Base-by-base conservation (phyloP, 257 asterid genomes). In the Solanum phureja region DNA sequence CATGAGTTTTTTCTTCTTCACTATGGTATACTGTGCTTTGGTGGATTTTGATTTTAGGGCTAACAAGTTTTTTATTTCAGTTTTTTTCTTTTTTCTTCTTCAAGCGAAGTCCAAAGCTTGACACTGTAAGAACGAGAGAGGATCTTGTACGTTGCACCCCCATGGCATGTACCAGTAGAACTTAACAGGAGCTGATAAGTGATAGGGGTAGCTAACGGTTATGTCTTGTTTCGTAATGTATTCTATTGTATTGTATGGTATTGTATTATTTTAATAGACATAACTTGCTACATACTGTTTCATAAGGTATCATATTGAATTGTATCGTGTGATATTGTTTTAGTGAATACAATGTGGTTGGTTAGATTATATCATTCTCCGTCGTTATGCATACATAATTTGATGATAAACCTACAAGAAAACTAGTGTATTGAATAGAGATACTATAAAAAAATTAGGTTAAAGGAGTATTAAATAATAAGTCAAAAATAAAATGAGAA, bases 31-130 rank as follows among this genome's bases (percentile, higher is more conserved):
- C 21, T 33, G 42, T 62, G 64, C 52, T 56, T 34, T 42, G 56
- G 19, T 66, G 88, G 76, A 31, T 83, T 60, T 10, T 16, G 86
- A 74, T n/a, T 44, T 87, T 89, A 89, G 88, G 90, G 90, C 91
- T 23, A 64, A 23, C 46, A 73, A 74, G 44, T 75, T 64, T 1
- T 52, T 84, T 64, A 3, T 84, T 49, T 13, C 16, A 8, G 38
- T 27, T 16, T 16, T 49, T 82, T 82, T 18, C 9, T 21, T 82
- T 79, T 29, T 49, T 18, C 27, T 40, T 40, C 68, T 49, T 82
- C 86, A 49, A 38, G 44, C 18, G 12, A 49, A 49, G 69, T 46
- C 11, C 29, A 11, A 37, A 19, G 62, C 42, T 81, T 3, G 66
- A 29, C 42, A 49, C 42, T 82, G 86, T 49, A 82, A 49, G 86